These are phyloP conservation scores for Geotrichum aggregatum DNA, from an alignment of 1,139 yeast species.

Conservation along the genomic window DNA sequence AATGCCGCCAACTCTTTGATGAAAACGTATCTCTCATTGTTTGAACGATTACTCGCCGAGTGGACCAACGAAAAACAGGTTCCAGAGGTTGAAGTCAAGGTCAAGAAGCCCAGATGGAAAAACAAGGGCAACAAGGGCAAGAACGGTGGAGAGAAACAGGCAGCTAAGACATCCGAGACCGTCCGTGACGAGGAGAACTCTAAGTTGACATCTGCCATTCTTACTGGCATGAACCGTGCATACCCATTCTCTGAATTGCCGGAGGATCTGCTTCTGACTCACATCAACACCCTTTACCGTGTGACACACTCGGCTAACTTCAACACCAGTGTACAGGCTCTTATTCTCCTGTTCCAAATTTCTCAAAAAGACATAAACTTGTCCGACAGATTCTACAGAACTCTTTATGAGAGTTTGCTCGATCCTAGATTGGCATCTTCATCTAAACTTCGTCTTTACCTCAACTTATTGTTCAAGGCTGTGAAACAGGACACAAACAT, in stretches of 20 bases:
- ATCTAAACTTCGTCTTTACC: conserved; percentile 75
- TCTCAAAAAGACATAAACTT: conserved; percentile 33
- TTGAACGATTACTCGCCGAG: conserved; percentile 74
- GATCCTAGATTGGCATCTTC: conserved; percentile 80
- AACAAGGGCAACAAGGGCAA: conserved; percentile 45
- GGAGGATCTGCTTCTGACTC: conserved; percentile 64
- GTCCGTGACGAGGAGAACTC: conserved; percentile 78
- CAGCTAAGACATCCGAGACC: conserved; percentile 63
- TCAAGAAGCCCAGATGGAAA: conserved; percentile 44
- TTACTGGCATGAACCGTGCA: conserved; percentile 94
- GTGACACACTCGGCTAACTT: conserved; percentile 93
- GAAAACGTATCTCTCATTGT: conserved; percentile 78
- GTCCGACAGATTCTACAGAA: conserved; percentile 75
- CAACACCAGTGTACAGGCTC: conserved; percentile 90
- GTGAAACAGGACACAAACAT: conserved; percentile 65
- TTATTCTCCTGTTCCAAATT: conserved; percentile 78
- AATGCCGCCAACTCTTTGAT: conserved; percentile 76
- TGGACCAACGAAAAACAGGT: conserved; percentile 50
- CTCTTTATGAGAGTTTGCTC: conserved; percentile 82
- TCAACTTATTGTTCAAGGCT: conserved; percentile 80
- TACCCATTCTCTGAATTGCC: conserved; percentile 87
- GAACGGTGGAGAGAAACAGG: conserved; percentile 75
- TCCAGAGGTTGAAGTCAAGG: conserved; percentile 33
- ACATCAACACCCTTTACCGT: conserved; percentile 76
- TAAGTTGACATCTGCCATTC: conserved; percentile 80